Evolutionary conservation across 2,329 filamentous ascomycete genomes (phyloP), one percentile per base, ranked within the genome.

Genomic region (Gnomoniopsis sp.): DNA sequence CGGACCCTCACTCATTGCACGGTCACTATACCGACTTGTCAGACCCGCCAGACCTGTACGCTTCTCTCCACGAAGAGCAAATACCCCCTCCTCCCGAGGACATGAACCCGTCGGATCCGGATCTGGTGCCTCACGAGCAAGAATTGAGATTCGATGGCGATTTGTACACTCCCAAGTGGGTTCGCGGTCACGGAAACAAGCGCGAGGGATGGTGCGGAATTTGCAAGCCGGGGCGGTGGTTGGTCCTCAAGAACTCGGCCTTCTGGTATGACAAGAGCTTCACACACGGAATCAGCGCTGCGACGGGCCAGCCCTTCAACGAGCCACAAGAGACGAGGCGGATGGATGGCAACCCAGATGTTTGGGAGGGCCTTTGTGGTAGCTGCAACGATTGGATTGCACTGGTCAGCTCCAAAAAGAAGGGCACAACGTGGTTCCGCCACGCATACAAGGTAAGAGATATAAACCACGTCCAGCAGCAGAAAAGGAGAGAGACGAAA

Each of bases 201-300:
- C 87, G 91, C 46, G 90, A 93, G 72, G 91, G 91, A 3, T 96
- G 91, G 90, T 96, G 91, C 67, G 90, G 90, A 22, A 89, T 93
- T 65, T 96, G 91, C 78, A 93, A 92, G 71, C 88, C 90, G 2
- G 90, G 90, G 2, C 81, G 90, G 52, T 96, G 91, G 91, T 82
- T 93, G 55, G 90, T 93, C 17, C 78, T 96, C 60, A 96, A 95
- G 77, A 95, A 96, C 75, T 93, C 89, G 57, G 91, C 91, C 7
- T 96, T 91, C 72, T 96, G 91, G 91, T 96, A 96, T 72, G 91
- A 96, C 77, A 93, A 95, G 78, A 90, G 88, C 58, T 96, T 95
- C 71, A 91, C 89, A 2, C 91, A 96, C 69, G 91, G 91, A 52
- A 91, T 96, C 71, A 91, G 88, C 69, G 90, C 89, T 30, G 88